phyloP scores from a whole-genome alignment of 2,329 filamentous ascomycete species.

The Aspergillus awamori region DNA sequence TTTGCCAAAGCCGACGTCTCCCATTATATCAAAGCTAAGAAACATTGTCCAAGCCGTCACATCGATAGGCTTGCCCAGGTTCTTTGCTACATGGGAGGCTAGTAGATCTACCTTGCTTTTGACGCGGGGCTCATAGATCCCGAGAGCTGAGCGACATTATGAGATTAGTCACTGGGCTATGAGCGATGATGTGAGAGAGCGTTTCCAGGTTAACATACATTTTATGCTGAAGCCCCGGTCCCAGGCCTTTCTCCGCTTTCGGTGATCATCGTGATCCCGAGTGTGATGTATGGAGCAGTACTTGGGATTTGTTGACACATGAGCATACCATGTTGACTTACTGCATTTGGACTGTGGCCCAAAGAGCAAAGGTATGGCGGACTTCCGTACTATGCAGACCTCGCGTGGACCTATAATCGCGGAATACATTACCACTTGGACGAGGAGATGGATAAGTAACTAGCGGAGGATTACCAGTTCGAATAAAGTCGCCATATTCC shows the following conservation, averaged over 20 bases:
- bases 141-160: conserved; percentile 3
- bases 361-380: background rate
- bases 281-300: conserved; percentile 23
- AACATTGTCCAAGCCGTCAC: conserved; percentile 1
- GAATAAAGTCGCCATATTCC: conserved; percentile 33
- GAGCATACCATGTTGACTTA: conserved; percentile 28
- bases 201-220: conserved; percentile 18
- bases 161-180: background rate
- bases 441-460: background rate
- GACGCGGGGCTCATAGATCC: conserved; percentile 9
- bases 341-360: conserved; percentile 4
- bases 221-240: conserved; percentile 35
- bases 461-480: conserved; percentile 23
- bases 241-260: conserved; percentile 29
- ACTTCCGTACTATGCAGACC: conserved; percentile 9
- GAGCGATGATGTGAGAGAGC: background rate
- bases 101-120: conserved; percentile 27
- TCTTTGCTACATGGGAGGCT: conserved; percentile 8
- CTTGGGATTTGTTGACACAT: conserved; percentile 7
- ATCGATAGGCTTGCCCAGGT: background rate
- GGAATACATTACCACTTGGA: background rate
- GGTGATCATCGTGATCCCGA: conserved; percentile 25
- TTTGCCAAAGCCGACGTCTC: conserved; percentile 41
- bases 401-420: conserved; percentile 9
- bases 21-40: conserved; percentile 37